A percentile compares a stretch with the other conserved stretches of the same genome.
Conservation (phyloP, 306 rosid genomes). For the Carpinus viminea region DNA sequence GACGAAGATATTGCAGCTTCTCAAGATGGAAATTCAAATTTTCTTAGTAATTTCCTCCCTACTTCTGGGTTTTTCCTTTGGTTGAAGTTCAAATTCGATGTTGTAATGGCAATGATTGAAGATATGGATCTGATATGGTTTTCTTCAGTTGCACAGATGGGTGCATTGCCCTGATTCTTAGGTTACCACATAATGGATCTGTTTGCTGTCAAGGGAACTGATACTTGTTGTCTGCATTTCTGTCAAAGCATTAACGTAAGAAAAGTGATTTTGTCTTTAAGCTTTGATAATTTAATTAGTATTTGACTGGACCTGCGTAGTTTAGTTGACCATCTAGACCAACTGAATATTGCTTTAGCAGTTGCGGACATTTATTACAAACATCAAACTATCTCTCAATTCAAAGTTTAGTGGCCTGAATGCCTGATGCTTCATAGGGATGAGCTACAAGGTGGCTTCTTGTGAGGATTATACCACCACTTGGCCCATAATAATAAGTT, state of each 20-base stretch:
- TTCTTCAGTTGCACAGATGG: not conserved
- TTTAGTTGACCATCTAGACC: not conserved
- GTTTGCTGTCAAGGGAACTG: not conserved
- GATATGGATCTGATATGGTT: not conserved
- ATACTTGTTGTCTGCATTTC: not conserved
- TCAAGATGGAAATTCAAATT: not conserved
- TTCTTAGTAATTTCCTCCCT: too few relatives aligned
- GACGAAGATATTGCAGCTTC: not conserved
- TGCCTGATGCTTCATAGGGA: not conserved
- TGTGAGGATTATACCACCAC: not conserved
- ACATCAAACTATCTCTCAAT: not conserved
- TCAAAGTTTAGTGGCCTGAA: not conserved
- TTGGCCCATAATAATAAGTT: not conserved
- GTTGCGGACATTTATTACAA: not conserved
- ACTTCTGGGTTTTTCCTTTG: not conserved
- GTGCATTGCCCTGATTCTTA: conserved; percentile 10
- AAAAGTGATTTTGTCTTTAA: not conserved
- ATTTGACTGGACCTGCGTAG: not conserved
- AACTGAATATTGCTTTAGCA: not conserved
- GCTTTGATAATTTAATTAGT: not conserved
- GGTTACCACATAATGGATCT: conserved; percentile 8
- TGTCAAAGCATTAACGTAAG: not conserved
- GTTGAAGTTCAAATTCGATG: not conserved
- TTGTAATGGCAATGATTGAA: not conserved
- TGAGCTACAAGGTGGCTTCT: not conserved